Evolutionary conservation across 2,329 filamentous ascomycete species (phyloP), one percentile per base, ranked within the genome.

Genomic region (Neurospora sp.): DNA sequence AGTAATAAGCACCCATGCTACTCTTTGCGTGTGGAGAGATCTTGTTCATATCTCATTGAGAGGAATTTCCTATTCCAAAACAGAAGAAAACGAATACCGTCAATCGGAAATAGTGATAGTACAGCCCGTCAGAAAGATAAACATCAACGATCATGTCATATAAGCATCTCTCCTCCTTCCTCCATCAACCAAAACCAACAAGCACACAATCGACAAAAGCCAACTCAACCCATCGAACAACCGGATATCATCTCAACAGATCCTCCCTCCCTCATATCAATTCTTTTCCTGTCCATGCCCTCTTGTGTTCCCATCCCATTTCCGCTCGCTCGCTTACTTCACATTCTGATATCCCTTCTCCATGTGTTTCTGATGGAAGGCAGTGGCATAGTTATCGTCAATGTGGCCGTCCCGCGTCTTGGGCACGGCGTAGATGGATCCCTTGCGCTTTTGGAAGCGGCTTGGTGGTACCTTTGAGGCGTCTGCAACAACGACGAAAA

Each of bases 371-470:
- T 87, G 86, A 77, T 88, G 85, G 78, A 88, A 90, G 72, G 86
- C 85, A 74, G 86, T 81, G 73, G 85, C 83, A 69, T 86, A 85
- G 77, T 88, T 88, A 70, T 82, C 83, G 75, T 87, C 85, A 68
- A 90, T 81, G 76, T 90, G 87, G 19, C 88, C 88, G 77, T 91
- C 89, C 70, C 88, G 85, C 33, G 87, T 89, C 75, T 82, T 82
- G 2, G 87, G 88, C 8, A 89, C 91, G 66, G 88, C 86, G 77
- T 88, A 90, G 79, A 91, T 89, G 76, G 87, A 90, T 69, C 89
- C 89, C 79, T 89, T 88, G 76, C 87, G 86, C 80, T 89, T 89
- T 79, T 91, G 89, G 81, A 91, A 91, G 66, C 87, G 87, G 72
- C 85, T 88, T 10, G 89, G 89, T 1, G 87, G 87, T 0, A 89